These are phyloP conservation scores for Rhizomucor miehei DNA, from an alignment of 371 early-diverging fungal species.

Conservation along the genomic window DNA sequence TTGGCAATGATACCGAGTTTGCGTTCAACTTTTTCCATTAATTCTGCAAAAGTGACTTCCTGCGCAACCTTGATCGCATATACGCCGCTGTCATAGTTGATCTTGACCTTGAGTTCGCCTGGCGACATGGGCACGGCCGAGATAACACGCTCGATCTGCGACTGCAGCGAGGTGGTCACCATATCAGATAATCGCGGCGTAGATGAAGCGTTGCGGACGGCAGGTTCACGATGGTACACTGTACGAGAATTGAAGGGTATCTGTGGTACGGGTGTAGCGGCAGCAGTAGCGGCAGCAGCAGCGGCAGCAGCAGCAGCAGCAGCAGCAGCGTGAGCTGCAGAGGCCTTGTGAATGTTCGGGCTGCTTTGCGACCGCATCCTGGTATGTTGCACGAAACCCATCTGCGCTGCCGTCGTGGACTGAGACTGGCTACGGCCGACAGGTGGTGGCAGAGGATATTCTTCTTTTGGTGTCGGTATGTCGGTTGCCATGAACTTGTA, in stretches of 20 bases:
- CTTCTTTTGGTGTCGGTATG: conserved; percentile 16
- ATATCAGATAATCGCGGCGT: conserved; percentile 19
- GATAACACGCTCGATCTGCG: conserved; percentile 7
- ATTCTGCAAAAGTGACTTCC: conserved; percentile 69
- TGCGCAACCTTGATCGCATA: conserved; percentile 82
- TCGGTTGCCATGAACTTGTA: conserved; percentile 37
- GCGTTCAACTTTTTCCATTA: conserved; percentile 79
- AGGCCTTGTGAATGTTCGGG: conserved; percentile 56
- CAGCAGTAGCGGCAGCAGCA: background rate
- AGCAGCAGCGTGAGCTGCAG: conserved; percentile 15
- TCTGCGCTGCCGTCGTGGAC: conserved; percentile 22
- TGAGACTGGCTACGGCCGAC: conserved; percentile 47
- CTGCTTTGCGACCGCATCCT: conserved; percentile 65
- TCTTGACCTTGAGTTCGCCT: conserved; percentile 70
- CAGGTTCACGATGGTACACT: background rate
- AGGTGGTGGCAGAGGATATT: conserved; percentile 20
- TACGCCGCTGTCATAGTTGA: conserved; percentile 82
- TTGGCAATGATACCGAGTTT: conserved; percentile 85
- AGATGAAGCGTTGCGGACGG: conserved; percentile 31
- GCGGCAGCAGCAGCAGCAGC: background rate
- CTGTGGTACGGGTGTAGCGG: background rate
- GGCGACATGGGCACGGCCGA: conserved; percentile 6
- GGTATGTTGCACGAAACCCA: conserved; percentile 31
- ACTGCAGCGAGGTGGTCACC: conserved; percentile 8
- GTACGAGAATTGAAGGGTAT: background rate